Conservation (phyloP, 257 asterid genomes). For the Ocimum tenuiflorum region DNA sequence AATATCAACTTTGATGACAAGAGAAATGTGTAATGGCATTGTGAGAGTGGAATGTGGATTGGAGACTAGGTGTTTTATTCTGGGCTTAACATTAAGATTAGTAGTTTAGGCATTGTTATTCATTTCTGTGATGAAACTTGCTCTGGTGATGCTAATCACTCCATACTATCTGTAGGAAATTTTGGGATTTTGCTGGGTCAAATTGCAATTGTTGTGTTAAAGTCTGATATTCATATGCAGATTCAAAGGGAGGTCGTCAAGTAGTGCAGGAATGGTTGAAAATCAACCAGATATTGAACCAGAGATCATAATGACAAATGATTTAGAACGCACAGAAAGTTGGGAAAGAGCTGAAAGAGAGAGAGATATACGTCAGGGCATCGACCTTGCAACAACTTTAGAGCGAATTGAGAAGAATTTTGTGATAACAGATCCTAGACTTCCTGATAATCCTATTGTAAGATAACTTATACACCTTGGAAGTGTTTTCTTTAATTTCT, state of each 20-base stretch:
- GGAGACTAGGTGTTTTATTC: not conserved
- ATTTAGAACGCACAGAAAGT: conserved; percentile 46
- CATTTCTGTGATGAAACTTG: not conserved
- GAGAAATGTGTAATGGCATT: not conserved
- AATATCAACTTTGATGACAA: not conserved
- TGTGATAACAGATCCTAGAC: conserved; percentile 96
- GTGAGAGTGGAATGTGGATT: not conserved
- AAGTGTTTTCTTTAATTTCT: too few species aligned
- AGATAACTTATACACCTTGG: conserved; percentile 25
- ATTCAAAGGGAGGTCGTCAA: conserved; percentile 45
- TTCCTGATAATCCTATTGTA: conserved; percentile 96
- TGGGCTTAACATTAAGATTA: not conserved
- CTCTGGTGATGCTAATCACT: not conserved
- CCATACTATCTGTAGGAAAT: not conserved
- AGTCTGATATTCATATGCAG: conserved; percentile 48
- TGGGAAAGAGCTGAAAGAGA: conserved; percentile 88
- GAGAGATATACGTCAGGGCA: conserved; percentile 92
- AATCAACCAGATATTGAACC: conserved; percentile 44
- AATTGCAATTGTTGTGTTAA: too few species aligned
- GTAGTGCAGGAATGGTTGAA: conserved; percentile 34
- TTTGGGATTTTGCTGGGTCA: too few species aligned
- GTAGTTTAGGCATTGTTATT: not conserved
- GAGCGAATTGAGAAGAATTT: conserved; percentile 97
- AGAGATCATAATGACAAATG: conserved; percentile 75
- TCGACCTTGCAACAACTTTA: conserved; percentile 93